A percentile compares a stretch with the other conserved stretches of the same genome.
These are phyloP conservation scores for Podila horticola DNA, from an alignment of 192 early-diverging fungal genomes.

Conservation along the genomic window DNA sequence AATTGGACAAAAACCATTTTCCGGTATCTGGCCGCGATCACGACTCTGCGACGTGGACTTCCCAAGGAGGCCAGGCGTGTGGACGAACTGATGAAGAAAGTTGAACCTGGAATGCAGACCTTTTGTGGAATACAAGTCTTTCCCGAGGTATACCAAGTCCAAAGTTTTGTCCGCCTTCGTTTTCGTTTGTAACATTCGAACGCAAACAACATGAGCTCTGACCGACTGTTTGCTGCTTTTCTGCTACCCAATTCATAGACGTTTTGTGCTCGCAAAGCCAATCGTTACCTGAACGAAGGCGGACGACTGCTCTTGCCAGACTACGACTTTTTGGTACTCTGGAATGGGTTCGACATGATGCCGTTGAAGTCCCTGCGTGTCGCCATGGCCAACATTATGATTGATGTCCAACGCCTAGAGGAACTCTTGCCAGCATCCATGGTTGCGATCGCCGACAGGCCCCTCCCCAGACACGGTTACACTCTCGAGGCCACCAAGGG, in stretches of 20 bases:
- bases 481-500: constrained; percentile 53
- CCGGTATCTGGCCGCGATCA: constrained; percentile 75
- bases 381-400: constrained; percentile 42
- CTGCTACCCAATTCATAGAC: constrained; percentile 54
- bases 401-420: constrained; percentile 24
- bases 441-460: constrained; percentile 23
- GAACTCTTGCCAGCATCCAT: constrained; percentile 35
- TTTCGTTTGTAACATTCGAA: background rate
- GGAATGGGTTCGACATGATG: constrained; percentile 80
- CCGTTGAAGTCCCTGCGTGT: constrained; percentile 50
- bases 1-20: constrained; percentile 90
- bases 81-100: constrained; percentile 69
- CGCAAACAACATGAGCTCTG: background rate
- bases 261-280: constrained; percentile 83
- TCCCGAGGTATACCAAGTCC: constrained; percentile 54
- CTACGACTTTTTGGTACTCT: constrained; percentile 81
- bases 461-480: constrained; percentile 25
- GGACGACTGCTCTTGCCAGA: constrained; percentile 75
- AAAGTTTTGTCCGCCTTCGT: background rate
- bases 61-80: constrained; percentile 58
- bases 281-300: constrained; percentile 76
- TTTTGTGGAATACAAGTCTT: constrained; percentile 89
- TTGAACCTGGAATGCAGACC: constrained; percentile 73
- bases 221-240: background rate
- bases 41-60: constrained; percentile 51